A percentile compares a stretch with the other conserved stretches of the same genome.
Conservation (phyloP, 345 rosid genomes). For the Adansonia digitata region DNA sequence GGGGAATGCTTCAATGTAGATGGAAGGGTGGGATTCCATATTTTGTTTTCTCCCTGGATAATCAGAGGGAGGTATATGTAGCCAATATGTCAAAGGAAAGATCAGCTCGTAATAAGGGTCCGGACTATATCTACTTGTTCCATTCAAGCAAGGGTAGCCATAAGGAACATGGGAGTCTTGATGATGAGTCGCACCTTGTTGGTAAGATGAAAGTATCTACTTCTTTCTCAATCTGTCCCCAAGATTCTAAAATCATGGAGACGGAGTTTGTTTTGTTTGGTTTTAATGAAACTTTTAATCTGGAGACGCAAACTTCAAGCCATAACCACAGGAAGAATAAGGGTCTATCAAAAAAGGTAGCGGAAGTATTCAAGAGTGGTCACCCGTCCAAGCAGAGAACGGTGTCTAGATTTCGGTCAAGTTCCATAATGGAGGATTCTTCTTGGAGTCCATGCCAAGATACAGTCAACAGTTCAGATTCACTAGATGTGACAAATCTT, state of each 20-base stretch:
- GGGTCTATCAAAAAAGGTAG: slow-evolving; percentile 64
- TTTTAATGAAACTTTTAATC: slow-evolving; percentile 31
- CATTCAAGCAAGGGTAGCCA: slow-evolving; percentile 39
- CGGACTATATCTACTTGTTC: slow-evolving; percentile 52
- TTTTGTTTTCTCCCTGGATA: slow-evolving; percentile 79
- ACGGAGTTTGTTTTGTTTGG: slow-evolving; percentile 73
- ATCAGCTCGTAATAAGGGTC: slow-evolving; percentile 24
- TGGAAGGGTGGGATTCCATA: slow-evolving; percentile 67
- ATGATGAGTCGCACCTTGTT: slow-evolving; percentile 40
- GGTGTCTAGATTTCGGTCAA: slow-evolving; percentile 45
- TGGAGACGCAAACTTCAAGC: slow-evolving; percentile 28
- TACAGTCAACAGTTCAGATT: slow-evolving; percentile 26
- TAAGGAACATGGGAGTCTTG: slow-evolving; percentile 33
- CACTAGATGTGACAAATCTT: slow-evolving; percentile 29
- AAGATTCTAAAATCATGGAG: slow-evolving; percentile 49
- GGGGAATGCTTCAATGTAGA: slow-evolving; percentile 72
- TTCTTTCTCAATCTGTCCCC: slow-evolving; percentile 39
- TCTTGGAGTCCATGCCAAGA: slow-evolving; percentile 46
- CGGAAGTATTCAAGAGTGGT: slow-evolving; percentile 46
- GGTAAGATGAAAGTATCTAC: slow-evolving; percentile 75
- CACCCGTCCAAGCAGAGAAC: slow-evolving; percentile 54
- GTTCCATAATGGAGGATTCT: slow-evolving; percentile 39
- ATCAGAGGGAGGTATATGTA: slow-evolving; percentile 54
- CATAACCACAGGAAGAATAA: slow-evolving; percentile 39
- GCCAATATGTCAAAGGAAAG: slow-evolving; percentile 47